phyloP scores from a whole-genome alignment of 2,329 filamentous ascomycete species.

The Monilinia aucupariae region DNA sequence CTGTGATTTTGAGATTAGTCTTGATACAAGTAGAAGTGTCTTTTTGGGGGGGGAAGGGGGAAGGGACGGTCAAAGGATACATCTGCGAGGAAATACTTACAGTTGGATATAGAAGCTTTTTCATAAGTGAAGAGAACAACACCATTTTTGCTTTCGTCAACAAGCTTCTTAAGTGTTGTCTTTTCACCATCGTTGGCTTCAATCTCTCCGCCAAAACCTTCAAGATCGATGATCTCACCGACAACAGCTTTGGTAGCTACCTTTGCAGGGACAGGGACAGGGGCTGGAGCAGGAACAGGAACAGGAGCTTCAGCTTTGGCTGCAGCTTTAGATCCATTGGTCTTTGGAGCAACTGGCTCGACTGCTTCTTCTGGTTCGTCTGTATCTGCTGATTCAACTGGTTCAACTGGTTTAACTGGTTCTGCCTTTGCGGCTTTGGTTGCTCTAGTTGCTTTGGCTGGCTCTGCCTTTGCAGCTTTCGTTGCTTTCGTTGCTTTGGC shows the following conservation, averaged over 20 bases:
- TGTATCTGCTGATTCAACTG: no score
- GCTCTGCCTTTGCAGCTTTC: neutral
- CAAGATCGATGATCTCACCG: constrained; percentile 52
- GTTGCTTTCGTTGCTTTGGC: no score
- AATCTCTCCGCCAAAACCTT: constrained; percentile 63
- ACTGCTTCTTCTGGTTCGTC: neutral
- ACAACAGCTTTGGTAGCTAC: constrained; percentile 40
- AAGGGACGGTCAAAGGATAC: no score
- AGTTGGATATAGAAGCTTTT: constrained; percentile 88
- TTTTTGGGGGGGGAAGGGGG: neutral
- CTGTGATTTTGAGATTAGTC: constrained; percentile 42
- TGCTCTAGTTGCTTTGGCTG: constrained; percentile 21
- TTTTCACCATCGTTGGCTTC: constrained; percentile 79
- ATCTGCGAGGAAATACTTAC: constrained; percentile 60
- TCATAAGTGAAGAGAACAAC: constrained; percentile 95
- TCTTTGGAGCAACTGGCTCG: constrained; percentile 37
- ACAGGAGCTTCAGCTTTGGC: constrained; percentile 37
- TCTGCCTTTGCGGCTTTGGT: neutral
- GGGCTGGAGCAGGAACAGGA: constrained; percentile 31
- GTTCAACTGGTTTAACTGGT: neutral
- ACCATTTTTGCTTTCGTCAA: constrained; percentile 76
- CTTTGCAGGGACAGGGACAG: constrained; percentile 32
- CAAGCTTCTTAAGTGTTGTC: constrained; percentile 72
- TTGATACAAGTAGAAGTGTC: neutral
- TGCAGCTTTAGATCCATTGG: constrained; percentile 38